These are phyloP conservation scores for Fagopyrum esculentum DNA, from an alignment of 148 eudicot species.

Conservation along the genomic window DNA sequence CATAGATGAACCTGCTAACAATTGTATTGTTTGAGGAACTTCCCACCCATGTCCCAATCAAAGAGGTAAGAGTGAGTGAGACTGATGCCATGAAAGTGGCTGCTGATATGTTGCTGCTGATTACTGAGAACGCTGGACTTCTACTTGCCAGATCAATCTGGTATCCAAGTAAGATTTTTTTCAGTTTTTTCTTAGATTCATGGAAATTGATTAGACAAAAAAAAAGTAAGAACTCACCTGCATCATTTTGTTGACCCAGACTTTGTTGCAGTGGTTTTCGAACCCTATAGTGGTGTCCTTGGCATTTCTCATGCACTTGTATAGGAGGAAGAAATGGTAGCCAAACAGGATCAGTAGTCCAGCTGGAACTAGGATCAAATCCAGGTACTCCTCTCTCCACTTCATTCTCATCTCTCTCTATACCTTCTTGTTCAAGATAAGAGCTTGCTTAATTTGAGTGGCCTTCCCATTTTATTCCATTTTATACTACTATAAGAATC, in stretches of 20 bases:
- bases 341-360: conserved; percentile 52
- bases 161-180: background rate
- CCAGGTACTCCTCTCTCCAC: conserved; percentile 50
- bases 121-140: conserved; percentile 38
- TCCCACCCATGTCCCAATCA: conserved; percentile 68
- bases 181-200: background rate
- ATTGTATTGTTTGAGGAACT: conserved; percentile 22
- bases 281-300: conserved; percentile 51
- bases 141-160: conserved; percentile 46
- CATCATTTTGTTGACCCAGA: conserved; percentile 58
- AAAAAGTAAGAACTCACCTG: conserved; percentile 27
- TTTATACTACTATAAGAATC: background rate
- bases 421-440: background rate
- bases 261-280: conserved; percentile 43
- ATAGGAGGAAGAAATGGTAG: conserved; percentile 56
- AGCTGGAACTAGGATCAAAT: conserved; percentile 54
- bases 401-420: conserved; percentile 17
- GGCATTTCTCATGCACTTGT: conserved; percentile 36
- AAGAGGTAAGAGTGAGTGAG: conserved; percentile 46
- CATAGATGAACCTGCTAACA: conserved; percentile 33
- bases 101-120: conserved; percentile 38
- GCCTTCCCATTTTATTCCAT: background rate
- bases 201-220: background rate
- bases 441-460: background rate
- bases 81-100: conserved; percentile 45